Conservation (phyloP, 805 yeast genomes). For the Metschnikowia anglica region DNA sequence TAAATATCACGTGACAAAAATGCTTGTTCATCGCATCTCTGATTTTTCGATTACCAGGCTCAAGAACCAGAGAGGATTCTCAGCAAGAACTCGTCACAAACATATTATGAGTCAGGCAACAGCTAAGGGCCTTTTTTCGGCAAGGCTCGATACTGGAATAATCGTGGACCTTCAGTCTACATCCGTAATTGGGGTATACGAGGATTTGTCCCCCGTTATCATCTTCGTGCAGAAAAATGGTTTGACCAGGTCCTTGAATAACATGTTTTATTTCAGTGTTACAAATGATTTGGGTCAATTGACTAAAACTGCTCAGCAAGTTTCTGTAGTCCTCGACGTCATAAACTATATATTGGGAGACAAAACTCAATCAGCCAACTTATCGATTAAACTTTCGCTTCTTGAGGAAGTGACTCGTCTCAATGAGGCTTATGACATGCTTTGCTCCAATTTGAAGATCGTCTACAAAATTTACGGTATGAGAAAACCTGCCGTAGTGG, state of each 20-base stretch:
- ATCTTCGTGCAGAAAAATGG: slow-evolving; percentile 29
- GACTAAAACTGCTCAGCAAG: slow-evolving; percentile 37
- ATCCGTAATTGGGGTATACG: slow-evolving; percentile 16
- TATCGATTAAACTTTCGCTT: slow-evolving; percentile 15
- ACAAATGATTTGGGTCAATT: slow-evolving; percentile 53
- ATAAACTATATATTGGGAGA: slow-evolving; percentile 22
- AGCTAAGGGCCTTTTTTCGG: not conserved
- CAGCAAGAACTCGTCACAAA: no score
- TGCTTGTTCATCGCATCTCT: no score
- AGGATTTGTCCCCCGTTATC: slow-evolving; percentile 21
- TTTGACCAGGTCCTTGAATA: slow-evolving; percentile 34
- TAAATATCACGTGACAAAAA: no score
- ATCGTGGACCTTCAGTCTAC: slow-evolving; percentile 13
- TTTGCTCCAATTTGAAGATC: slow-evolving; percentile 55
- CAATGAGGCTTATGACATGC: slow-evolving; percentile 45
- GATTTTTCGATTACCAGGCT: not conserved
- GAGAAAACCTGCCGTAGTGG: slow-evolving; percentile 56
- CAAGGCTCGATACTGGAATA: slow-evolving; percentile 15
- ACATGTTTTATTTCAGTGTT: slow-evolving; percentile 45
- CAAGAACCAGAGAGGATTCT: no score
- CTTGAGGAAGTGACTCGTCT: slow-evolving; percentile 23
- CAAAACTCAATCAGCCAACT: slow-evolving; percentile 12
- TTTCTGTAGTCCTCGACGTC: slow-evolving; percentile 36
- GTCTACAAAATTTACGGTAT: slow-evolving; percentile 67
- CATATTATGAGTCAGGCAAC: slow-evolving; percentile 6